These are phyloP conservation scores for Wickerhamomyces bisporus DNA, from an alignment of 805 yeast genomes.

Conservation along the genomic window DNA sequence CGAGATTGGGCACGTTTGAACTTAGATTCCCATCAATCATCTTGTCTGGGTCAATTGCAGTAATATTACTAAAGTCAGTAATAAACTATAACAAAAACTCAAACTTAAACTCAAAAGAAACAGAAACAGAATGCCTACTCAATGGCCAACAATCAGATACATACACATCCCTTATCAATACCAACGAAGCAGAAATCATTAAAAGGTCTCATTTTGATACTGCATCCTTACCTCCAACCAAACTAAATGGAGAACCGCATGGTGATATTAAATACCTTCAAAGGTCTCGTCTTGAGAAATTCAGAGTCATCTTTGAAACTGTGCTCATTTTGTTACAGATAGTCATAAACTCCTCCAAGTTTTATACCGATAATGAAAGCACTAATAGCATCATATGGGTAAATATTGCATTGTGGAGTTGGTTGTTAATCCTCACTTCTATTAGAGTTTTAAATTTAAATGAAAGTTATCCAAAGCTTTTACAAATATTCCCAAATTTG, in stretches of 20 bases:
- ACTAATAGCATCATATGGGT: slow-evolving; percentile 15
- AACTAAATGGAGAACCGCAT: slow-evolving; percentile 57
- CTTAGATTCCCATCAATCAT: slow-evolving; percentile 31
- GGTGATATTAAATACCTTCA: slow-evolving; percentile 44
- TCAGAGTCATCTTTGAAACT: slow-evolving; percentile 46
- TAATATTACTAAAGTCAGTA: slow-evolving; percentile 7
- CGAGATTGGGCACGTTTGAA: slow-evolving; percentile 37
- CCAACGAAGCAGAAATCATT: slow-evolving; percentile 32
- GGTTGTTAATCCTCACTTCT: slow-evolving; percentile 25
- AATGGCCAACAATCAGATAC: not conserved
- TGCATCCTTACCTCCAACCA: slow-evolving; percentile 44
- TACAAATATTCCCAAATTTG: slow-evolving; percentile 43
- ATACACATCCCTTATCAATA: not conserved
- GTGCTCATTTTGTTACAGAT: slow-evolving; percentile 40
- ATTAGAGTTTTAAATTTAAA: slow-evolving; percentile 31
- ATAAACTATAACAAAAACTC: slow-evolving; percentile 6
- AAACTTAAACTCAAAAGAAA: not conserved
- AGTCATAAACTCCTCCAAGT: slow-evolving; percentile 28
- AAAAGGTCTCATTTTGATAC: slow-evolving; percentile 54
- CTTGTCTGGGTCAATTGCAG: slow-evolving; percentile 20
- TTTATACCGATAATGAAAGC: slow-evolving; percentile 11
- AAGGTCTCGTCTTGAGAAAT: slow-evolving; percentile 47
- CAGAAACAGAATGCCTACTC: not conserved
- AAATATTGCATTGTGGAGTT: slow-evolving; percentile 26
- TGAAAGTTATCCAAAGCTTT: slow-evolving; percentile 19